Evolutionary conservation across 177 flowering plant species (phyloP), one percentile per base, ranked within the genome.

Genomic region (Vitis hybrid): DNA sequence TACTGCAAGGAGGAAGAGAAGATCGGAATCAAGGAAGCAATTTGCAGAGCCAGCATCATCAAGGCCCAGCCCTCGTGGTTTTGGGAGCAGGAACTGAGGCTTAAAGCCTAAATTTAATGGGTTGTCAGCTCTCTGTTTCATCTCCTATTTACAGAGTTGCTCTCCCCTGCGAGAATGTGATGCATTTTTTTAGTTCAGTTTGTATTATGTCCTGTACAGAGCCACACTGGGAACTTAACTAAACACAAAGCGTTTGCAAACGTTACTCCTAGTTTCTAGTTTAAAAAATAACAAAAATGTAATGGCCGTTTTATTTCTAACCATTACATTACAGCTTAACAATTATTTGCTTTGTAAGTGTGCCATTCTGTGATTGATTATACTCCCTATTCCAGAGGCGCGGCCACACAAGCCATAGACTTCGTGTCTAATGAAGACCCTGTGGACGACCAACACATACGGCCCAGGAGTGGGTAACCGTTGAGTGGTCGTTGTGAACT

Each of bases 1-100:
- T 39, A 94, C 95, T 55, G 97, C 97, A 55, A 85, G 95, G 78
- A 84, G 99, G 73, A 92, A 78, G 76, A 87, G 83, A 73, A 90
- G 76, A 77, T 72, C 95, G 11, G 87, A 81, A 65, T 83, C 92
- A 50, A 86, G 86, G 76, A 89, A 70, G 72, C 88, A 83, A 67
- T 89, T 90, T 79, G 84, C 76, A 15, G 85, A 83, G 65, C 80
- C 90, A 33, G 75, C 77, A 68, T 61, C 92, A 22, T 66, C 82
- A 65, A 83, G 86, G 77, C 93, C 97, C 2, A 74, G 83, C 18
- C 90, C 94, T 67, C 86, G 82, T 12, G 88, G 88, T 18, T 84
- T 82, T 63, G 80, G 86, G 70, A 73, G 65, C 53, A 68, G 71
- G n/a, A 75, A 78, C 66, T 81, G 70, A 68, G 29, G 22, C 33